Conservation (phyloP, 345 rosid species). For the Hypericum androsaemum region DNA sequence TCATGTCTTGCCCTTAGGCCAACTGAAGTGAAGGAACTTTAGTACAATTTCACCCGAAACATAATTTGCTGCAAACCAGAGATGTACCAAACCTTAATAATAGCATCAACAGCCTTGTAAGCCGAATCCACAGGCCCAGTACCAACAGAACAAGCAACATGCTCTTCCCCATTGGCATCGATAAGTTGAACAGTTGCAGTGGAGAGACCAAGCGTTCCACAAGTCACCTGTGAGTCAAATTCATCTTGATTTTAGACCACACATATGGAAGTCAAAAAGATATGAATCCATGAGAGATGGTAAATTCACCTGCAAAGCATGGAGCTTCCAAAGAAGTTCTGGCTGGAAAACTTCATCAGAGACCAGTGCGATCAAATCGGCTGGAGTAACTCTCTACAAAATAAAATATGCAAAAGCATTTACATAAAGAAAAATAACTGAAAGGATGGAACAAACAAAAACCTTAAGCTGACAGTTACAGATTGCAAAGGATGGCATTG, state of each 20-base stretch:
- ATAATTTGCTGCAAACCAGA: too few species aligned
- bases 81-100: constrained; percentile 49
- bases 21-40: too few species aligned
- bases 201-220: constrained; percentile 86
- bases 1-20: too few species aligned
- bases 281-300: neutral
- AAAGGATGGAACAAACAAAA: neutral
- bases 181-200: constrained; percentile 88
- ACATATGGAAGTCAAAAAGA: neutral
- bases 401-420: constrained; percentile 8
- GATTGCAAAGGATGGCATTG: too few species aligned
- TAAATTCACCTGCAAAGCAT: constrained; percentile 63
- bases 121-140: constrained; percentile 96
- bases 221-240: constrained; percentile 51
- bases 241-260: constrained; percentile 1
- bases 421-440: neutral
- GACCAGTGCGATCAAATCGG: constrained; percentile 77
- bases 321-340: constrained; percentile 66
- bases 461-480: too few species aligned
- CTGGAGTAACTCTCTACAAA: constrained; percentile 71
- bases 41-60: too few species aligned
- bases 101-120: constrained; percentile 88
- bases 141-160: constrained; percentile 74
- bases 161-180: constrained; percentile 55
- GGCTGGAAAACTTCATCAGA: constrained; percentile 98